Conservation (phyloP, 352 stramenopile species). For the Globisporangium uncinulatum region DNA sequence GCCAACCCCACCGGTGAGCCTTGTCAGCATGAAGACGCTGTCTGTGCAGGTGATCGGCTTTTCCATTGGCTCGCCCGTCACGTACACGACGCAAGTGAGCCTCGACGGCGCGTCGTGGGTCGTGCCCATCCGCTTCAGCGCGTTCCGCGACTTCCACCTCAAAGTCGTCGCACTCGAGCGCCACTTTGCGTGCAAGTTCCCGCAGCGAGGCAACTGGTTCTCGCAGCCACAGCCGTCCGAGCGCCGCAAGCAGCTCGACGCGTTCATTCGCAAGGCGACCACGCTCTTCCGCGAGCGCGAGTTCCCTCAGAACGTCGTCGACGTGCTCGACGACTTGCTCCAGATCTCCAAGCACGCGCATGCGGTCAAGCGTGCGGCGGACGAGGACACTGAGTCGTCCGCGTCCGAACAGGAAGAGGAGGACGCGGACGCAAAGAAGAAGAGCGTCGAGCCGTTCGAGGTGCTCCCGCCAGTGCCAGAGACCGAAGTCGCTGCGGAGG, state of each 20-base stretch:
- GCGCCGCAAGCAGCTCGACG: conserved; percentile 53
- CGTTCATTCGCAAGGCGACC: conserved; percentile 53
- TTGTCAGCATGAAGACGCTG: conserved; percentile 18
- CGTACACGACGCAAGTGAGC: conserved; percentile 46
- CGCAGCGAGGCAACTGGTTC: conserved; percentile 56
- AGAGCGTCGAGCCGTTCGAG: background rate
- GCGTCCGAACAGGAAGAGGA: conserved; percentile 14
- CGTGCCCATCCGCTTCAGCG: conserved; percentile 56
- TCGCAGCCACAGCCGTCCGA: conserved; percentile 48
- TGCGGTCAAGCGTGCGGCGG: conserved; percentile 9
- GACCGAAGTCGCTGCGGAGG: background rate
- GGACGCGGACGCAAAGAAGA: conserved; percentile 1
- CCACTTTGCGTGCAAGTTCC: conserved; percentile 54
- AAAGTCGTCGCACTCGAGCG: conserved; percentile 38
- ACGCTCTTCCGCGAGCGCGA: conserved; percentile 40
- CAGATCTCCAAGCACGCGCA: conserved; percentile 34
- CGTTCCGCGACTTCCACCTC: conserved; percentile 54
- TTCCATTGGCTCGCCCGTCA: conserved; percentile 26
- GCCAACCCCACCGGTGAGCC: background rate
- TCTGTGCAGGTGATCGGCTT: conserved; percentile 41
- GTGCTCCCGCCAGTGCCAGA: background rate
- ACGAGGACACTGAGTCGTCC: conserved; percentile 11
- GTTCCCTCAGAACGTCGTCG: conserved; percentile 31
- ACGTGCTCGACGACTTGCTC: conserved; percentile 49
- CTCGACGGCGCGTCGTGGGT: conserved; percentile 36